Base-by-base conservation (phyloP, 139 green algal species). In the Chlamydomonas eustigma region DNA sequence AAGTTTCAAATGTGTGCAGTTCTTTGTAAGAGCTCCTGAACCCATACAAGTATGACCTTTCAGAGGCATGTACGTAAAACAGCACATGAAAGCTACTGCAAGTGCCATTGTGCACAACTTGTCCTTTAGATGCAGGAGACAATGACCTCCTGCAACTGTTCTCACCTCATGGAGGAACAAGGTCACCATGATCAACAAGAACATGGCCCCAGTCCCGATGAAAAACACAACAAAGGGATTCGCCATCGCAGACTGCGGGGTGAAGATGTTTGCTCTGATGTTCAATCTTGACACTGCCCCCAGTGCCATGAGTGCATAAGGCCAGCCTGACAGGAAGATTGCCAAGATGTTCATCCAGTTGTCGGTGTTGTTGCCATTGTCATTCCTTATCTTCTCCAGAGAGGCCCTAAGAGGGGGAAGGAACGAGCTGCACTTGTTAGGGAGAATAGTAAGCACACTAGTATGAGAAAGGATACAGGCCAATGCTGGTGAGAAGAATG, bases 301-400 rank as follows among this genome's bases (percentile, higher is more conserved):
- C 2, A 86, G 30, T 12, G 73, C 65, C 70, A 86, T 76, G 25
- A 81, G 34, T 4, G 63, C 44, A 77, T 83, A 86, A 4, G 77
- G 77, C 50, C 64, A 33, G 35, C 25, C 67, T 0, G 35, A 36
- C 24, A 81, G 2, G 18, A 79, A 38, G 5, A 50, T 51, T n/a
- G 2, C 33, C 24, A 76, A 6, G 24, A 77, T 24, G 81, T 87
- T 87, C 22, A 87, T n/a, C 75, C 71, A 82, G 3, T 81, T 66
- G 77, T 87, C 81, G 3, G 81, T 87, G 75, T 82, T 87, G 75
- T 84, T 83, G 71, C 81, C 81, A 36, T 64, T 66, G 66, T 87
- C 81, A 58, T 87, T 87, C 51, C 81, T 75, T 32, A 78, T 5
- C 75, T 87, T 87, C 75, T 87, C 78, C 64, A 87, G 75, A 35